A percentile compares a stretch with the other conserved stretches of the same genome.
phyloP scores from a whole-genome alignment of 2,329 filamentous ascomycete species.

The Penicillium sp. region DNA sequence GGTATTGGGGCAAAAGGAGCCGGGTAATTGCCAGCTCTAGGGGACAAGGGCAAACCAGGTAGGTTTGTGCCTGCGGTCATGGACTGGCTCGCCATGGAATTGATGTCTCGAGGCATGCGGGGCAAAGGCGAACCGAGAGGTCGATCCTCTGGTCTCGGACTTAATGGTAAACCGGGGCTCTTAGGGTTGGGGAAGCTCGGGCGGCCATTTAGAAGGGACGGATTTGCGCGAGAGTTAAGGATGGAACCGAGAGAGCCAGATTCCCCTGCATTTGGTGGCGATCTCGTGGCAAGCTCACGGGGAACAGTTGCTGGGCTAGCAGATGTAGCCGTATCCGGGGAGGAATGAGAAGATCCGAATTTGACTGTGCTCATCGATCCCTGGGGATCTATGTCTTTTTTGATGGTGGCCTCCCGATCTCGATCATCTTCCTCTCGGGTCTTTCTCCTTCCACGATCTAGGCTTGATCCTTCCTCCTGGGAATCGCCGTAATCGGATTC shows the following conservation, averaged over 20 bases:
- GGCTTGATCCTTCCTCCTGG: slow-evolving; percentile 60
- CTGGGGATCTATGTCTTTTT: slow-evolving; percentile 60
- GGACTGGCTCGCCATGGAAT: slow-evolving; percentile 29
- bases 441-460: slow-evolving; percentile 71
- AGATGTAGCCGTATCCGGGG: slow-evolving; percentile 10
- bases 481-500: slow-evolving; percentile 84
- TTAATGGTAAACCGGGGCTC: slow-evolving; percentile 64
- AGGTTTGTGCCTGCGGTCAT: slow-evolving; percentile 58
- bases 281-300: slow-evolving; percentile 49
- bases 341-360: slow-evolving; percentile 5
- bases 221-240: slow-evolving; percentile 28
- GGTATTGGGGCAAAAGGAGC: slow-evolving; percentile 62
- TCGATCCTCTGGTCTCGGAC: slow-evolving; percentile 60
- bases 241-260: slow-evolving; percentile 33
- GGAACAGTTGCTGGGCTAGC: slow-evolving; percentile 46
- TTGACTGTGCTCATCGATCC: slow-evolving; percentile 1
- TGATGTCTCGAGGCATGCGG: slow-evolving; percentile 53
- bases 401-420: slow-evolving; percentile 67
- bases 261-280: slow-evolving; percentile 24
- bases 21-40: slow-evolving; percentile 70
- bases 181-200: slow-evolving; percentile 50
- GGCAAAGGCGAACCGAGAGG: slow-evolving; percentile 61
- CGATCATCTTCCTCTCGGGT: slow-evolving; percentile 86
- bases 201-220: slow-evolving; percentile 36
- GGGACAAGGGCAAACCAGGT: slow-evolving; percentile 61